phyloP scores from a whole-genome alignment of 306 rosid genomes.

The Quercus engelmannii region DNA sequence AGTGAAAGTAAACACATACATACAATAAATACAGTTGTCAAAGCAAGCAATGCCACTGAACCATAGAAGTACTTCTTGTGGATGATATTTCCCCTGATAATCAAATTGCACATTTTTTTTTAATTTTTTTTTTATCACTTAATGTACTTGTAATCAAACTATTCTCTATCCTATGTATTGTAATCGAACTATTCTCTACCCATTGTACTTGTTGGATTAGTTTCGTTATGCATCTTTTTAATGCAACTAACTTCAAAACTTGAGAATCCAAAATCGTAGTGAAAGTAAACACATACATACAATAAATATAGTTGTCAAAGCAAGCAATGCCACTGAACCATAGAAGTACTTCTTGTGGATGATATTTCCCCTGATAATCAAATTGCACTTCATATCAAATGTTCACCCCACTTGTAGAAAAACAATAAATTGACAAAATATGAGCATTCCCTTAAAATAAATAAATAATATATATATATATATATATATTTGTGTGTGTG shows the following conservation, averaged over 20 bases:
- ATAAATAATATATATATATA: too few relatives aligned
- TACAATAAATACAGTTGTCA: conserved; percentile 64
- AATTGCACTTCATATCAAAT: conserved; percentile 9
- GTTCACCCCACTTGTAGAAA: conserved; percentile 9
- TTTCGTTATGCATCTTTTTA: too few relatives aligned
- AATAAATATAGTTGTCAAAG: conserved; percentile 55
- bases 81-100: conserved; percentile 62
- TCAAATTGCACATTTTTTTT: conserved; percentile 8
- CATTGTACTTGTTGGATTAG: too few relatives aligned
- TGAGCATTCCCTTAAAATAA: too few relatives aligned
- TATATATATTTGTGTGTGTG: too few relatives aligned
- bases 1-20: conserved; percentile 40
- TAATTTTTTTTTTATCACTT: too few relatives aligned
- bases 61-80: conserved; percentile 81
- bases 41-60: conserved; percentile 63
- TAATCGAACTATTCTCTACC: too few relatives aligned
- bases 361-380: conserved; percentile 58
- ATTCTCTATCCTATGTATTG: too few relatives aligned
- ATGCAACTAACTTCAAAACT: too few relatives aligned
- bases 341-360: conserved; percentile 76
- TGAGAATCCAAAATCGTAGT: too few relatives aligned
- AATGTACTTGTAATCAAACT: too few relatives aligned
- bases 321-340: conserved; percentile 66
- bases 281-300: conserved; percentile 57
- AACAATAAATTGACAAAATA: not conserved